These are phyloP conservation scores for Solanum neorickii DNA, from an alignment of 257 asterid genomes.

Conservation along the genomic window DNA sequence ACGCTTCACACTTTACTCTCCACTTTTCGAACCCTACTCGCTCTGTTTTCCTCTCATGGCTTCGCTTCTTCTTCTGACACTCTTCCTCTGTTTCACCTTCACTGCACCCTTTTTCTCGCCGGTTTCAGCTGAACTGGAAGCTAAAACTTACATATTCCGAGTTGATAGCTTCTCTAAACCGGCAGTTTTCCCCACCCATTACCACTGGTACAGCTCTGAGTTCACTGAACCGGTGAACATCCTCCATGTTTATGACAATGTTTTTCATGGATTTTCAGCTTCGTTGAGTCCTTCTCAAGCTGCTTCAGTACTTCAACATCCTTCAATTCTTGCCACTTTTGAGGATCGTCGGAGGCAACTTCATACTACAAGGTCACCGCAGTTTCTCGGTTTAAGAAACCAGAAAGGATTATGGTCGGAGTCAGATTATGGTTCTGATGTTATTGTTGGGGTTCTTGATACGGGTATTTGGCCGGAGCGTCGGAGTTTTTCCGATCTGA, in stretches of 20 bases:
- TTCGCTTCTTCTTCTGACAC: conserved; percentile 9
- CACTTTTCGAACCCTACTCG: conserved; percentile 9
- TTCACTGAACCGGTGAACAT: conserved; percentile 52
- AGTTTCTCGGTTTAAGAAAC: conserved; percentile 76
- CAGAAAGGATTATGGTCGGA: conserved; percentile 95
- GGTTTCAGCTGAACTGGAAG: conserved; percentile 20
- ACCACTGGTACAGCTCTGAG: conserved; percentile 91
- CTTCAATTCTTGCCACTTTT: conserved; percentile 63
- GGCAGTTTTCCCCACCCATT: conserved; percentile 70
- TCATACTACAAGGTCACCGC: conserved; percentile 97
- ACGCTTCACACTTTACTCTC: conserved; percentile 3
- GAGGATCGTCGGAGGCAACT: conserved; percentile 78
- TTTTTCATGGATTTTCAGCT: conserved; percentile 95
- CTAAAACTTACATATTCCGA: conserved; percentile 68
- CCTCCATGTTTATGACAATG: conserved; percentile 79
- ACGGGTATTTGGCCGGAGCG: conserved; percentile 99
- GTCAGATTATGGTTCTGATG: conserved; percentile 89
- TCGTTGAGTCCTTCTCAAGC: conserved; percentile 50
- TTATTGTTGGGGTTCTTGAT: conserved; percentile 69
- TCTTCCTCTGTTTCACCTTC: conserved; percentile 2
- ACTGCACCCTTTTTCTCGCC: neutral
- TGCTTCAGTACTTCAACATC: conserved; percentile 45
- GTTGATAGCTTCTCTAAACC: conserved; percentile 68
- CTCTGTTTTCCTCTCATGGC: conserved; percentile 8
- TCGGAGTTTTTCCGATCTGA: conserved; percentile 79